phyloP scores from a whole-genome alignment of 75 land plant species.

The Selaginella tamariscina region DNA sequence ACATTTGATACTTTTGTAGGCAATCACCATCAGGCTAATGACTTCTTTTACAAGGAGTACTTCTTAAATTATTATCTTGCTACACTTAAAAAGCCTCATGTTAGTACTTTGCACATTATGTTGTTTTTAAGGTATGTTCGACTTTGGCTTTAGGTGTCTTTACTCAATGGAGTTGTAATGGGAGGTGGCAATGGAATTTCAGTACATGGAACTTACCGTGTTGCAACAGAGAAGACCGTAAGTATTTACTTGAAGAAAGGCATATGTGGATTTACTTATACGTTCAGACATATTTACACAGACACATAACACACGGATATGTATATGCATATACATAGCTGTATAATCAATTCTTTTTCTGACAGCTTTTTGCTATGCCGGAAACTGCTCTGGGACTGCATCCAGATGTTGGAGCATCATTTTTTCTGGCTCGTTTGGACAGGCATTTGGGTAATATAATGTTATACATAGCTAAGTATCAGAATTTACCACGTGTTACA shows the following conservation, averaged over 20 bases:
- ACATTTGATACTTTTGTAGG: constrained; percentile 35
- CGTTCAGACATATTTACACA: no score
- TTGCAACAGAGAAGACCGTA: constrained; percentile 93
- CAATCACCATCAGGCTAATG: constrained; percentile 51
- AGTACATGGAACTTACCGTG: constrained; percentile 70
- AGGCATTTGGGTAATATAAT: constrained; percentile 68
- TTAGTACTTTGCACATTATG: constrained; percentile 25
- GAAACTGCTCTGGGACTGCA: constrained; percentile 89
- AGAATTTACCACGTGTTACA: not conserved
- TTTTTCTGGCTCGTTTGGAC: constrained; percentile 71
- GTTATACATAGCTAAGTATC: no score
- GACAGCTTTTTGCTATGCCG: constrained; percentile 93
- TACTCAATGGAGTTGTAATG: constrained; percentile 88
- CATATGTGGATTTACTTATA: no score
- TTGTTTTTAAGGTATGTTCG: not conserved
- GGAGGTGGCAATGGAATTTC: constrained; percentile 93
- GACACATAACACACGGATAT: no score
- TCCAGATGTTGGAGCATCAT: constrained; percentile 95
- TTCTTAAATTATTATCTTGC: constrained; percentile 64
- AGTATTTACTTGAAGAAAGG: constrained; percentile 7
- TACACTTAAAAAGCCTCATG: constrained; percentile 89
- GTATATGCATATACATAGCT: no score
- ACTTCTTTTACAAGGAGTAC: constrained; percentile 62
- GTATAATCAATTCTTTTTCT: no score
- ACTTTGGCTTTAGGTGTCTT: constrained; percentile 49